Conservation (phyloP, 352 stramenopile genomes). For the Globisporangium radiosum region DNA sequence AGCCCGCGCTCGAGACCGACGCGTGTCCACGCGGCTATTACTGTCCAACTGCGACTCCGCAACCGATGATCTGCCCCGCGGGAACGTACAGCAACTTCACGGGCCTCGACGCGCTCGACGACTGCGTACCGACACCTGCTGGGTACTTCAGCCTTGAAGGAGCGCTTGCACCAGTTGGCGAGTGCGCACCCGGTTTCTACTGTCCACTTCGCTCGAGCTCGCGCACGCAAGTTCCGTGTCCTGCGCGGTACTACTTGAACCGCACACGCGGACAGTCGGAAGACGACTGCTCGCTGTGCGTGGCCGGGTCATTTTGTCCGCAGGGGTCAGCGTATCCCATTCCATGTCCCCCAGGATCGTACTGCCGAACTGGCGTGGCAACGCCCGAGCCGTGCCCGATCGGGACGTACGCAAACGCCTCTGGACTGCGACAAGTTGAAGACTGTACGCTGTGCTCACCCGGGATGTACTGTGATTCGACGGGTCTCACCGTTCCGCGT, state of each 20-base stretch:
- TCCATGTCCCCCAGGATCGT: conserved; percentile 73
- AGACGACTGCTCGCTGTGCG: conserved; percentile 69
- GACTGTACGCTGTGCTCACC: conserved; percentile 84
- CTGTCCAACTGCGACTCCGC: conserved; percentile 61
- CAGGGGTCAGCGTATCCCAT: conserved; percentile 54
- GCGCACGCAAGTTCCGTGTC: conserved; percentile 69
- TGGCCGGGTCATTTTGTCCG: conserved; percentile 63
- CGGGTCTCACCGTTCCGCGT: conserved; percentile 57
- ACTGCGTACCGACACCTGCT: conserved; percentile 67
- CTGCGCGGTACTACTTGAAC: conserved; percentile 71
- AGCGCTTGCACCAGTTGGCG: conserved; percentile 43
- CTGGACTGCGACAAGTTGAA: conserved; percentile 63
- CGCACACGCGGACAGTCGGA: conserved; percentile 46
- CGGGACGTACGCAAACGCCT: conserved; percentile 85
- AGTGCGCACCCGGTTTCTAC: conserved; percentile 77
- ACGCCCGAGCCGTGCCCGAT: conserved; percentile 83
- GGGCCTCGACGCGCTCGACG: conserved; percentile 60
- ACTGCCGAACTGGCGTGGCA: conserved; percentile 79
- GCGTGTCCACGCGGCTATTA: conserved; percentile 79
- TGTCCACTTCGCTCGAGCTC: conserved; percentile 69
- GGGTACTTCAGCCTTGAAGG: conserved; percentile 66
- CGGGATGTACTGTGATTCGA: conserved; percentile 90
- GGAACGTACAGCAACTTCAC: conserved; percentile 84
- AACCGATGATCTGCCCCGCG: conserved; percentile 68
- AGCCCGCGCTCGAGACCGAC: conserved; percentile 63